A percentile compares a stretch with the other conserved stretches of the same genome.
Evolutionary conservation across 106 monocot genomes (phyloP).

Genomic region (Dendrobium nobile): DNA sequence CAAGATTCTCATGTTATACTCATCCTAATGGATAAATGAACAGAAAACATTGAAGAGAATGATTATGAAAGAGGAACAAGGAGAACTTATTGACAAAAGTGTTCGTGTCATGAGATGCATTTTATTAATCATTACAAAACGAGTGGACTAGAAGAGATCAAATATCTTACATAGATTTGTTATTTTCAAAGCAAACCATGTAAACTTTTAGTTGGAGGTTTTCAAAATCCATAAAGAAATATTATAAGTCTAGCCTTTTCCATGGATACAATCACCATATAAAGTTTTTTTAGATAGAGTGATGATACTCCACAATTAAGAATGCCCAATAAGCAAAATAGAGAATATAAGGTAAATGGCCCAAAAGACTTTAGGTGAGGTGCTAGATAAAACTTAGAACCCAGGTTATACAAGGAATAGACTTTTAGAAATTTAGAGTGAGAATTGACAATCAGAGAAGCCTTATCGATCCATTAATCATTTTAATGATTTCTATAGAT

Average conservation of each 20-base stretch:
- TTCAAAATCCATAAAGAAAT: too few relatives aligned
- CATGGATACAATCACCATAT: background rate
- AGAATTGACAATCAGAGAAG: background rate
- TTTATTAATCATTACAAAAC: too few relatives aligned
- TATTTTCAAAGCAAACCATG: too few relatives aligned
- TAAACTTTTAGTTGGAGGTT: too few relatives aligned
- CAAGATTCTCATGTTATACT: too few relatives aligned
- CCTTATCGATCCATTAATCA: background rate
- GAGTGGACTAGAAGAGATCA: too few relatives aligned
- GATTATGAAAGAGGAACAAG: too few relatives aligned
- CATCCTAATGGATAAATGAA: too few relatives aligned
- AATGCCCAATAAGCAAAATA: background rate
- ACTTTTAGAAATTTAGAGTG: background rate
- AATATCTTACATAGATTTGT: too few relatives aligned
- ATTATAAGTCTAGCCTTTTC: background rate
- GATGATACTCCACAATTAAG: background rate
- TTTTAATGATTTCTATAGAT: background rate
- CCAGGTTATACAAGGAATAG: background rate
- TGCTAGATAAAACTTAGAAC: background rate
- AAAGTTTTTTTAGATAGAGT: background rate
- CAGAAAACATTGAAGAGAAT: too few relatives aligned
- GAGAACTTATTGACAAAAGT: too few relatives aligned
- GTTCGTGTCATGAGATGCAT: too few relatives aligned
- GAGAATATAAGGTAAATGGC: background rate
- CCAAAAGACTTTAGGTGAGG: background rate